Evolutionary conservation across 106 monocot species (phyloP).

Genomic region (Dioscorea alata): DNA sequence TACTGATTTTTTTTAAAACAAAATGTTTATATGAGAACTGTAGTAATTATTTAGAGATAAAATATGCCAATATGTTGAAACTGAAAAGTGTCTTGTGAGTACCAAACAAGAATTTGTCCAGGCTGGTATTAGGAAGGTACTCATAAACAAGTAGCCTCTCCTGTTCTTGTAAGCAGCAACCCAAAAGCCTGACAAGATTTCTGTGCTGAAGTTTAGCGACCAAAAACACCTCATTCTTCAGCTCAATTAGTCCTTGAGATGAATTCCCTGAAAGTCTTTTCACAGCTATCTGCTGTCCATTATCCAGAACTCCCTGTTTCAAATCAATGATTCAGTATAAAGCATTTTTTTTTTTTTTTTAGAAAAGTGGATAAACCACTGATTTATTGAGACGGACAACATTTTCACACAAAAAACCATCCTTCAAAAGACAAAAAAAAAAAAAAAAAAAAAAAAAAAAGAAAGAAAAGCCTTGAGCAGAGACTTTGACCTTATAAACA

Average conservation of each 20-base stretch:
- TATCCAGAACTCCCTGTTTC: slow-evolving; percentile 7
- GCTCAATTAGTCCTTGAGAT: slow-evolving; percentile 11
- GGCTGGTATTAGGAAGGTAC: slow-evolving; percentile 24
- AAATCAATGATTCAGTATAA: not conserved
- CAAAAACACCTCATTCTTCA: slow-evolving; percentile 22
- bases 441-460: no score
- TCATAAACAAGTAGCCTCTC: slow-evolving; percentile 10
- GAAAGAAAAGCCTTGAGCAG: no score
- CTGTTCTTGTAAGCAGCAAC: slow-evolving; percentile 18
- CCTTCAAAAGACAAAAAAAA: no score
- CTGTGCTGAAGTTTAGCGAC: slow-evolving; percentile 29
- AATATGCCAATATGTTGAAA: not conserved
- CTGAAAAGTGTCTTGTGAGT: not conserved
- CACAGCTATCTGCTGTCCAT: slow-evolving; percentile 24
- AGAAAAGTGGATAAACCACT: no score
- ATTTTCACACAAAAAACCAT: no score
- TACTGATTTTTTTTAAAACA: no score
- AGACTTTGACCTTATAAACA: slow-evolving; percentile 16
- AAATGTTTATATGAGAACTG: not conserved
- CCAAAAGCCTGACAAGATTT: slow-evolving; percentile 26
- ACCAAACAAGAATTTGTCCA: slow-evolving; percentile 29
- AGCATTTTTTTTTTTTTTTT: no score
- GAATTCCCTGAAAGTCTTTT: slow-evolving; percentile 18
- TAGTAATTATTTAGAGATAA: not conserved
- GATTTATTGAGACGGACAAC: no score